Base-by-base conservation (phyloP, 179 eudicot species). In the Nepenthes alata region DNA sequence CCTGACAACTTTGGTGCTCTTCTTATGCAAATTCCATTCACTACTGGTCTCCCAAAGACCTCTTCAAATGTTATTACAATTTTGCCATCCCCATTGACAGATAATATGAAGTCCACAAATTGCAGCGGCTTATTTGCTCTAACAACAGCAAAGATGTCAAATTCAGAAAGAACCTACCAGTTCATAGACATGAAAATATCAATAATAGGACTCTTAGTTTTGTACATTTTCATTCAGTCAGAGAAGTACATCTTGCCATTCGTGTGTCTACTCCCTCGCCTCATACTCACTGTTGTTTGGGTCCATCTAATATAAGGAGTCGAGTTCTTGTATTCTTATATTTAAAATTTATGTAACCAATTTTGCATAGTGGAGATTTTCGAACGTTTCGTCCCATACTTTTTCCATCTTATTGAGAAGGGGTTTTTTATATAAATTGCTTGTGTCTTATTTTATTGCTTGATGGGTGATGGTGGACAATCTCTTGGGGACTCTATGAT, bases 111-210 rank as follows among this genome's bases (percentile, higher is more conserved):
- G 69, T 77, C 87, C 69, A 93, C 82, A 37, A 87, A 60, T 69
- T 75, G 90, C 65, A 89, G 65, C 38, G 98, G 96, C 74, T 83
- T 93, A 78, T 93, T 86, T 56, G 97, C 87, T 73, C 97, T 95
- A 76, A 82, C 95, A 66, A 87, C 74, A 47, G 95, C 78, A 79
- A 77, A 93, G 52, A 93, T 85, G 72, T 89, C 98, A 69, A 93
- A 82, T 57, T 89, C 87, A 14, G 97, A 83, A 15, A 89, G 77
- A 68, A 85, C 75, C 95, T 91, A 85, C 77, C 64, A 71, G 53
- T 52, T 73, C 67, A 55, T 35, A 14, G 15, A 61, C 35, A 11
- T 4, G 47, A 52, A 41, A 36, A 50, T 47, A 12, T 59, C 35
- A 58, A 15, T 61, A 58, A 10, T 15, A 64, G 44, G 53, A 12